Percentiles rank a stretch among this genome's conserved stretches.
Evolutionary conservation across 805 yeast genomes (phyloP).

Genomic region (Groenewaldozyma salmanticensis): DNA sequence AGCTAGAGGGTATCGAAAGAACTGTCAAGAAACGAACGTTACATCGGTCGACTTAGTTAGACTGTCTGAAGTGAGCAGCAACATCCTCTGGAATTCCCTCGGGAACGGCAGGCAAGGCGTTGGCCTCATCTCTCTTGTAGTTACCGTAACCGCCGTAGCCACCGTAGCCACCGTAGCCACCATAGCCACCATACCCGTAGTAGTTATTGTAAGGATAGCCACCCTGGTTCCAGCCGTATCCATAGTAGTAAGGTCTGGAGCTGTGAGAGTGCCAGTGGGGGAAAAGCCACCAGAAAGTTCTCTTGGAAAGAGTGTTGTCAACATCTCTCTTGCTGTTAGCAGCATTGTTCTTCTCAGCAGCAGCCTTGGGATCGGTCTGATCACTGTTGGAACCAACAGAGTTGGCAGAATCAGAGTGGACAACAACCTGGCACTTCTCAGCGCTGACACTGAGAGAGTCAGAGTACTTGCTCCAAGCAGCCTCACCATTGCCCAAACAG

Average conservation of each 20-base stretch:
- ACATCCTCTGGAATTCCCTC: neutral
- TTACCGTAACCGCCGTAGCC: neutral
- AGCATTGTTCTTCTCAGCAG: neutral
- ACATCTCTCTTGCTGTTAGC: neutral
- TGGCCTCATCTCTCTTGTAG: neutral
- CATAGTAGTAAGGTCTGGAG: neutral
- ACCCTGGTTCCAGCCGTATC: neutral
- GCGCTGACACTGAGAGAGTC: neutral
- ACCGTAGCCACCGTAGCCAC: neutral
- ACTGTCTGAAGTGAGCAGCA: neutral
- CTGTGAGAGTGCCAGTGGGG: neutral
- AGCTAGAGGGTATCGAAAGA: too few species aligned
- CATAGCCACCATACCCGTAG: neutral
- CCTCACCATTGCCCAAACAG: neutral
- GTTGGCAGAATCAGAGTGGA: neutral
- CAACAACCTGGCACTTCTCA: neutral
- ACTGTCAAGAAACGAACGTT: too few species aligned
- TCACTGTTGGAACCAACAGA: neutral
- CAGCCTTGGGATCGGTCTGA: neutral
- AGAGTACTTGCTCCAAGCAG: neutral
- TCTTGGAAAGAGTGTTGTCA: neutral
- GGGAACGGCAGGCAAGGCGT: neutral
- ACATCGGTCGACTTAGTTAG: too few species aligned
- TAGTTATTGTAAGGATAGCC: neutral
- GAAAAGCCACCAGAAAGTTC: neutral